Evolutionary conservation across 169 alveolate species (phyloP).

Genomic region (Fabrea salina): DNA sequence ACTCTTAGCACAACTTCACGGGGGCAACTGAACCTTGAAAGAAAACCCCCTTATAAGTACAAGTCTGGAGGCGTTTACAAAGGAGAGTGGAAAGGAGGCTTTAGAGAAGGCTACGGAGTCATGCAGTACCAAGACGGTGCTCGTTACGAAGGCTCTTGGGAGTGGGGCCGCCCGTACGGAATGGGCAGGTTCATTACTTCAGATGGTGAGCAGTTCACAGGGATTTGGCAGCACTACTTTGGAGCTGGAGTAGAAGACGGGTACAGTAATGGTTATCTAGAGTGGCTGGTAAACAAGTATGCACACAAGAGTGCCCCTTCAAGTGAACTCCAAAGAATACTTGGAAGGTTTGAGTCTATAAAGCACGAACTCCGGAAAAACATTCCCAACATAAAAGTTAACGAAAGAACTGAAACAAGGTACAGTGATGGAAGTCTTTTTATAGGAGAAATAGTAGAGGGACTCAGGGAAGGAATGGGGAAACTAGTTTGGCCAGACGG

Average conservation of each 20-base stretch:
- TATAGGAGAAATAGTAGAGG: constrained; percentile 61
- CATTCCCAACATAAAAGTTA: not conserved
- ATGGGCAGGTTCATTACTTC: constrained; percentile 55
- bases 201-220: constrained; percentile 36
- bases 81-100: constrained; percentile 31
- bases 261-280: not conserved
- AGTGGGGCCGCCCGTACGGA: constrained; percentile 52
- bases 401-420: not conserved
- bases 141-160: constrained; percentile 58
- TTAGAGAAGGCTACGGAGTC: constrained; percentile 22
- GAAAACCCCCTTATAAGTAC: too few species aligned
- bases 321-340: not conserved
- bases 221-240: not conserved
- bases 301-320: not conserved
- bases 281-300: constrained; percentile 3
- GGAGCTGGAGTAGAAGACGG: not conserved
- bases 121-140: constrained; percentile 15
- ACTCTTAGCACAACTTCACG: too few species aligned
- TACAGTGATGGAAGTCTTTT: constrained; percentile 60
- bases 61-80: constrained; percentile 45
- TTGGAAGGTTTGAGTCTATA: not conserved
- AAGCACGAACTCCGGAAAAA: not conserved
- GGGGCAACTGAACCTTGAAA: too few species aligned
- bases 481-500: not conserved
- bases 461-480: constrained; percentile 5